Conservation (phyloP, 768 basidiomycete genomes). For the Suillus paluster region DNA sequence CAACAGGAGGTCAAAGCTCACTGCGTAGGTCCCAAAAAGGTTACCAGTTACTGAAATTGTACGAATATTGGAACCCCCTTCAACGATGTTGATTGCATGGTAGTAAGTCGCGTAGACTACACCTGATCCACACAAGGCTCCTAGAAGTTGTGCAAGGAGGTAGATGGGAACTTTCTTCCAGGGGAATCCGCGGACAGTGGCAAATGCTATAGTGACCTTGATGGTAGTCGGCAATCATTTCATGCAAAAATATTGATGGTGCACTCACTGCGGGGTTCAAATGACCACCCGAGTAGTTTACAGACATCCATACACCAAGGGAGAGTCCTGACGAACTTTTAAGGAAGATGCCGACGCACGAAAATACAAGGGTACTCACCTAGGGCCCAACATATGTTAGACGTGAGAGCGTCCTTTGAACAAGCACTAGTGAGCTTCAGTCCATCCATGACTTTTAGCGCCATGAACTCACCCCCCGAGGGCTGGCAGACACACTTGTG, state of each 20-base stretch:
- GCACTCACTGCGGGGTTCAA: constrained; percentile 63
- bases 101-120: constrained; percentile 61
- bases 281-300: constrained; percentile 69
- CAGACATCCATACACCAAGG: constrained; percentile 68
- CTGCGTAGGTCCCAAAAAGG: constrained; percentile 60
- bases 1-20: constrained; percentile 28
- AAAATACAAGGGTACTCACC: constrained; percentile 26
- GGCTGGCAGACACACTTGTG: constrained; percentile 42
- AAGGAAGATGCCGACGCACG: neutral
- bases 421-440: neutral
- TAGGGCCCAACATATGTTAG: constrained; percentile 60
- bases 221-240: neutral
- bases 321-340: constrained; percentile 42
- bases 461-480: constrained; percentile 50
- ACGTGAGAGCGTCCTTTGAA: constrained; percentile 49
- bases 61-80: constrained; percentile 52
- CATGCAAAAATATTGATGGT: neutral
- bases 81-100: constrained; percentile 61
- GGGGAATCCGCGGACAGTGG: constrained; percentile 69
- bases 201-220: constrained; percentile 65
- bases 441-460: neutral
- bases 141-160: constrained; percentile 60
- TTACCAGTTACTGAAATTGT: constrained; percentile 52
- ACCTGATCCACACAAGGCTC: constrained; percentile 54
- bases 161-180: constrained; percentile 75